Base-by-base conservation (phyloP, 805 yeast genomes). In the Lipomyces kockii region DNA sequence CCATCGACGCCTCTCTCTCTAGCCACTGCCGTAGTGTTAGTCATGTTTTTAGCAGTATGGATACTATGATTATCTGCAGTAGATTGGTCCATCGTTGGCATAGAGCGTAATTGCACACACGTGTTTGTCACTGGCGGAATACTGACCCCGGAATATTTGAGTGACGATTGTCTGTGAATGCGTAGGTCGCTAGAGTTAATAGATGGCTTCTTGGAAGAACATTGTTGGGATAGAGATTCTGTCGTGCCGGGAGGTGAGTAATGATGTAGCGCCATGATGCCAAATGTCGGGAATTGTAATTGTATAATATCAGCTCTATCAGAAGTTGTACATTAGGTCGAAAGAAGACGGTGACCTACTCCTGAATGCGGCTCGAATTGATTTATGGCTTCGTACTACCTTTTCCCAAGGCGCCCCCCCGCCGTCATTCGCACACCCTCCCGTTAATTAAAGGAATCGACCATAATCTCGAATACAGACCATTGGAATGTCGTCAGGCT, bases 401-500 rank as follows among this genome's bases (percentile, higher is more conserved):
- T 9, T 11, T 11, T 9, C 3, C 12, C 14, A 12, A 1, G n/a
- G 39, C 14, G 3, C 39, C 2, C 11, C 39, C 14, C 39, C 7
- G 14, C 49, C 8, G 22, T 35, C 39, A 35, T 11, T 35, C 39
- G 11, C 39, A 37, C 43, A 37, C 43, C 4, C 17, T 14, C 17
- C 6, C 14, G 22, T 43, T n/a, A 43, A n/a, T n/a, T n/a, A n/a
- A 22, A n/a, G 9, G 8, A 5, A 17, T 43, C 39, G 39, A 11
- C 14, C 1, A 43, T 43, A 43, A 4, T 43, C 49, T 43, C 39
- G 39, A 14, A 11, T 37, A 17, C 52, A 54, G 27, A n/a, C 11
- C 17, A 34, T 37, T 53, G 49, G 46, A 37, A 60, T 64, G 67
- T 64, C 67, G 11, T 64, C 63, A 22, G 67, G 67, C 39, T 64